These are phyloP conservation scores for Cicer yamashitae DNA, from an alignment of 306 rosid genomes.

Conservation along the genomic window DNA sequence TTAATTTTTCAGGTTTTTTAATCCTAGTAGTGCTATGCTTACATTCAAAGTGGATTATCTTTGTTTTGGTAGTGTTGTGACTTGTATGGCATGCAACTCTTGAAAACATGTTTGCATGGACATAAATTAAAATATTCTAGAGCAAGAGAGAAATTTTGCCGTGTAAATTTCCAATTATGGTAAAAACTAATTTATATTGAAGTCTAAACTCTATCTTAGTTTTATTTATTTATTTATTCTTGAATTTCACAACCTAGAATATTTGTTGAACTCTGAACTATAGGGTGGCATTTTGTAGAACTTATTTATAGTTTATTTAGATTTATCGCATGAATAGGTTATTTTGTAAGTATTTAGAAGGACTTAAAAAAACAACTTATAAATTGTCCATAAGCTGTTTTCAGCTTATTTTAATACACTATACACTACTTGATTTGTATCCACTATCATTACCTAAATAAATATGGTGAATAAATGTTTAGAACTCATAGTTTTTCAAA, in stretches of 20 bases:
- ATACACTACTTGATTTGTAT: background rate
- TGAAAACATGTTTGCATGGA: slow-evolving; percentile 6
- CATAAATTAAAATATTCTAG: slow-evolving; percentile 1
- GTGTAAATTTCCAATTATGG: slow-evolving; percentile 1
- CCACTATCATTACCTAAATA: background rate
- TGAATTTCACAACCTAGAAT: background rate
- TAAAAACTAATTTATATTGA: background rate
- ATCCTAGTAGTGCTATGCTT: background rate
- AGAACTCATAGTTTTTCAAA: background rate
- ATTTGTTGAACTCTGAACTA: background rate
- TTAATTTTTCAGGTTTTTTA: background rate
- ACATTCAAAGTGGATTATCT: background rate
- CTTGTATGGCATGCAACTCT: background rate
- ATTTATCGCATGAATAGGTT: background rate
- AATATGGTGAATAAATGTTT: background rate
- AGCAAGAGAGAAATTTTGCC: slow-evolving; percentile 10
- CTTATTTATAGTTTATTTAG: background rate
- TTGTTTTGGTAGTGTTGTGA: slow-evolving; percentile 4
- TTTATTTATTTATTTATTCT: background rate
- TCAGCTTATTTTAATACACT: background rate
- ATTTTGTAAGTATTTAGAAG: background rate
- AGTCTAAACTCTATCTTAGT: slow-evolving; percentile 2
- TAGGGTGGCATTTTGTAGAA: background rate
- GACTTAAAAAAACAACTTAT: background rate
- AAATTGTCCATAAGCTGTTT: background rate